phyloP scores from a whole-genome alignment of 1,139 yeast genomes.

The Candida tunisiensis region DNA sequence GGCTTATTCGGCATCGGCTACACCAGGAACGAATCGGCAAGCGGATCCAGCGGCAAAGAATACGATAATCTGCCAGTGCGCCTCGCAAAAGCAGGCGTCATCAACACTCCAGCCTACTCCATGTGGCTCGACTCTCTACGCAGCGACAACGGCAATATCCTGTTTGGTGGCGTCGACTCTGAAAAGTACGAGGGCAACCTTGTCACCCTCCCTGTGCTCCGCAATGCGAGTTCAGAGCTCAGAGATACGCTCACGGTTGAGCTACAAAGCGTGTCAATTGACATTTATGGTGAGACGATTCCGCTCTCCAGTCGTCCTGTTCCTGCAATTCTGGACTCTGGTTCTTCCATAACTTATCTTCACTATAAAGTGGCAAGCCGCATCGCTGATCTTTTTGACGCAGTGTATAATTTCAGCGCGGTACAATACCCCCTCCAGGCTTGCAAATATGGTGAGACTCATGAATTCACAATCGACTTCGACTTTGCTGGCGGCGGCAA shows the following conservation, averaged over 20 bases:
- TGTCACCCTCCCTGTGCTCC: constrained; percentile 13
- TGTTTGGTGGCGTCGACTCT: constrained; percentile 43
- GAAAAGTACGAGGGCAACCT: constrained; percentile 34
- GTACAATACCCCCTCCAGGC: too few species aligned
- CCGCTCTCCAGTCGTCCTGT: constrained; percentile 4
- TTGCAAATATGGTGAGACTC: not conserved
- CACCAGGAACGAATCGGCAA: constrained; percentile 6
- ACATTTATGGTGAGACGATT: constrained; percentile 1
- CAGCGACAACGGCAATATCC: constrained; percentile 28
- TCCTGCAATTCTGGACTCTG: constrained; percentile 15
- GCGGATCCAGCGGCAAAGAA: too few species aligned
- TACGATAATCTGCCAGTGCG: constrained; percentile 29
- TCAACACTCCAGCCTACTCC: constrained; percentile 33
- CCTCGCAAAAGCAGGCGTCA: constrained; percentile 30
- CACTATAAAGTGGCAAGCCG: constrained; percentile 8
- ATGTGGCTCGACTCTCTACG: constrained; percentile 30
- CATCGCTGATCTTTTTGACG: constrained; percentile 4
- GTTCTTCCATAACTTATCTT: constrained; percentile 15
- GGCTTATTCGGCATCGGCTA: constrained; percentile 39
- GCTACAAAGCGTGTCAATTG: constrained; percentile 4
- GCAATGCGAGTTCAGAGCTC: too few species aligned
- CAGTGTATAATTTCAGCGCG: constrained; percentile 2
- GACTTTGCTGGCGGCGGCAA: constrained; percentile 14
- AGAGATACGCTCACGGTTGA: constrained; percentile 7
- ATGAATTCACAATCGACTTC: constrained; percentile 5